These are phyloP conservation scores for Elaphomyces granulatus DNA, from an alignment of 495 filamentous ascomycete species.

Conservation along the genomic window DNA sequence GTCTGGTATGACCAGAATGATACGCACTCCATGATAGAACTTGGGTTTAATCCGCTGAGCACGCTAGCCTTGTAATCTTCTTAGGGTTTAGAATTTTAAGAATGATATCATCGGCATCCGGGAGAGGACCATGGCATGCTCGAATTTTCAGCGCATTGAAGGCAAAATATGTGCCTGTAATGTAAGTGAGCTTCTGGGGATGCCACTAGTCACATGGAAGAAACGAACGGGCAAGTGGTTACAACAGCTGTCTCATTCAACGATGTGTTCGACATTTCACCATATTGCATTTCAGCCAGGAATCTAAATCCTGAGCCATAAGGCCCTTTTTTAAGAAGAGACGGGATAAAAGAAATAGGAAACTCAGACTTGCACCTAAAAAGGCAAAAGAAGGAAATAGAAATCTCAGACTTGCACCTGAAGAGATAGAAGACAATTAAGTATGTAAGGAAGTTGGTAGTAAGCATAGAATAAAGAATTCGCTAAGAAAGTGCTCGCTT, in stretches of 20 bases:
- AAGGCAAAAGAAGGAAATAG: no score
- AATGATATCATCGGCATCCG: conserved; percentile 64
- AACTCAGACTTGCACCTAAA: no score
- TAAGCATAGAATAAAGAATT: no score
- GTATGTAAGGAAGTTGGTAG: no score
- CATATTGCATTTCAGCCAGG: conserved; percentile 63
- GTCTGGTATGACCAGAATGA: conserved; percentile 88
- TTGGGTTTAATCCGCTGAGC: conserved; percentile 71
- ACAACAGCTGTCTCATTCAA: conserved; percentile 69
- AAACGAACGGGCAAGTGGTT: conserved; percentile 69
- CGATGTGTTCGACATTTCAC: conserved; percentile 61
- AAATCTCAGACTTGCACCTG: no score
- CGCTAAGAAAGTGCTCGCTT: no score
- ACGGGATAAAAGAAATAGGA: no score
- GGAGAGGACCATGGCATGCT: conserved; percentile 56
- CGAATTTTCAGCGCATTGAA: conserved; percentile 58
- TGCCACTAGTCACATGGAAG: neutral
- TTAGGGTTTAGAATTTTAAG: conserved; percentile 60
- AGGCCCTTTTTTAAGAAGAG: no score
- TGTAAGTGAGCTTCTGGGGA: neutral
- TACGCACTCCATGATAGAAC: conserved; percentile 80
- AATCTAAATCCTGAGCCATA: conserved; percentile 39
- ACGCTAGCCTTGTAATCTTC: conserved; percentile 93
- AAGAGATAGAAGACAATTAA: no score
- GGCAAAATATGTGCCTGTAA: conserved; percentile 76